These are phyloP conservation scores for Cryptococcus deneoformans DNA, from an alignment of 1,284 basidiomycete genomes.

Conservation along the genomic window DNA sequence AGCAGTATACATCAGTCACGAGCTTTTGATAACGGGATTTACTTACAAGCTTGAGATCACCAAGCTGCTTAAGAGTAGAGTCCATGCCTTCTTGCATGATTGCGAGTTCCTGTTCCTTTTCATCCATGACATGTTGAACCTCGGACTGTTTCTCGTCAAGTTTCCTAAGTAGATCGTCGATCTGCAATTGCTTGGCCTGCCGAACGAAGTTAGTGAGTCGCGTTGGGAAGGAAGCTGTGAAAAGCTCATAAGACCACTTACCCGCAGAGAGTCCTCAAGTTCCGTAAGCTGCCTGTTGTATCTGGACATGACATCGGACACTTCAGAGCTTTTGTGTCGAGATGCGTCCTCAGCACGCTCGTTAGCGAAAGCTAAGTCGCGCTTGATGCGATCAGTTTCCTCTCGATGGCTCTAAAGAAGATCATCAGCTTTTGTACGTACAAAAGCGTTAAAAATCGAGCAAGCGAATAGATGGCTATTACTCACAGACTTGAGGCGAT, in stretches of 20 bases:
- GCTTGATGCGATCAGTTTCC: constrained; percentile 86
- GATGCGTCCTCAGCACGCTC: constrained; percentile 94
- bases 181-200: constrained; percentile 88
- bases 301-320: constrained; percentile 81
- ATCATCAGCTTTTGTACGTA: not conserved
- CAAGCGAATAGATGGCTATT: not conserved
- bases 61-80: constrained; percentile 83
- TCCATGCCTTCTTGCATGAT: constrained; percentile 98
- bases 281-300: constrained; percentile 97
- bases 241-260: constrained; percentile 50
- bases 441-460: not conserved
- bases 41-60: constrained; percentile 76
- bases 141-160: constrained; percentile 72
- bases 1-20: not conserved
- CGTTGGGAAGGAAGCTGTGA: constrained; percentile 10
- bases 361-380: constrained; percentile 95
- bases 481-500: constrained; percentile 76
- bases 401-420: constrained; percentile 74
- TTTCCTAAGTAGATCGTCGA: constrained; percentile 82
- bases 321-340: constrained; percentile 88
- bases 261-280: constrained; percentile 88
- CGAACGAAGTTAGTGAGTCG: not conserved
- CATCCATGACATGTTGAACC: constrained; percentile 76
- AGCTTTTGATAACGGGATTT: not conserved
- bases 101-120: constrained; percentile 95